Evolutionary conservation across 23 red algal genomes (phyloP).

Genomic region (Gracilaria gracilis): DNA sequence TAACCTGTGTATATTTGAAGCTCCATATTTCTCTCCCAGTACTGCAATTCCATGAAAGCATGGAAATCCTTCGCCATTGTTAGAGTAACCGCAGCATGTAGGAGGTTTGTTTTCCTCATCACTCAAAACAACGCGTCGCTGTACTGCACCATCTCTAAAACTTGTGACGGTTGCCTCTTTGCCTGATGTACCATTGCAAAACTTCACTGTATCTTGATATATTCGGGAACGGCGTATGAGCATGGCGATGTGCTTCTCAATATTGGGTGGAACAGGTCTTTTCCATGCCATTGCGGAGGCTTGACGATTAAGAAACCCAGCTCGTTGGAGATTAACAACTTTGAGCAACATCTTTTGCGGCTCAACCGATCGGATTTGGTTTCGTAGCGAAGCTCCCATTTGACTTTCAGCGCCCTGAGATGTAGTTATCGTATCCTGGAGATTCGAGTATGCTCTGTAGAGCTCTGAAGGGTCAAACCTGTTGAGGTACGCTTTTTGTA

Average conservation of each 20-base stretch:
- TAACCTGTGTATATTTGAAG: constrained; percentile 29
- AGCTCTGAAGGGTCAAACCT: constrained; percentile 26
- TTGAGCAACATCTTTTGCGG: constrained; percentile 56
- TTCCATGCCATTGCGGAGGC: neutral
- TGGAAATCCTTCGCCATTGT: constrained; percentile 18
- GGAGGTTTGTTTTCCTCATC: neutral
- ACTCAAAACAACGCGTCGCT: neutral
- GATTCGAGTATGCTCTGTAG: constrained; percentile 32
- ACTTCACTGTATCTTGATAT: constrained; percentile 15
- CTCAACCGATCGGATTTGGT: constrained; percentile 48
- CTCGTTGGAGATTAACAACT: constrained; percentile 22
- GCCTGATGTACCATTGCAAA: neutral
- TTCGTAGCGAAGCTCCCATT: constrained; percentile 14
- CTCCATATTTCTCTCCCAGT: constrained; percentile 18
- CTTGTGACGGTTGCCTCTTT: constrained; percentile 52
- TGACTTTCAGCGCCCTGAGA: constrained; percentile 45
- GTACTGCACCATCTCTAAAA: constrained; percentile 6
- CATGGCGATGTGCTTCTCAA: constrained; percentile 7
- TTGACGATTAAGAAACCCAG: constrained; percentile 17
- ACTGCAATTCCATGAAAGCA: constrained; percentile 29
- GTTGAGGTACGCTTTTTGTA: neutral
- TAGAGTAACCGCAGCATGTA: constrained; percentile 23
- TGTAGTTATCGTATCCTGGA: constrained; percentile 21
- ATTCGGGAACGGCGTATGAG: neutral
- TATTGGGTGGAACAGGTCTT: constrained; percentile 11